Evolutionary conservation across 768 basidiomycete genomes (phyloP), one percentile per base, ranked within the genome.

Genomic region (Pleurotus salmoneostramineus): DNA sequence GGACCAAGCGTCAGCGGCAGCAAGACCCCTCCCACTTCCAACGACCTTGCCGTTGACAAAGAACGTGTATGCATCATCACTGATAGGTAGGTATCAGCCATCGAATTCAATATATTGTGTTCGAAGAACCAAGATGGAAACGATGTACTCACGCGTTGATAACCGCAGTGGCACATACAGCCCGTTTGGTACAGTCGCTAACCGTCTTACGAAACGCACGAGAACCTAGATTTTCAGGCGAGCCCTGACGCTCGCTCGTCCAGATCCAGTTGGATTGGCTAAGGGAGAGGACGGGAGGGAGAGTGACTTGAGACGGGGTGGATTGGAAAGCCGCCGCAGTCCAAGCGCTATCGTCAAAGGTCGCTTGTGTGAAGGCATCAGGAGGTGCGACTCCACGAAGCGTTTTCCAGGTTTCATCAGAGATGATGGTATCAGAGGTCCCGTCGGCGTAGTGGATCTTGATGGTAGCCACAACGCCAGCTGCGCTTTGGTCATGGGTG

Each of bases 1-100:
- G 31, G 69, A 71, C 55, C 69, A 73, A 6, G 61, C 59, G n/a
- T 71, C 62, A 0, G 72, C 64, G 10, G 49, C 27, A 27, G 21
- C 21, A 27, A 4, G 27, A 46, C 66, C 52, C 32, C 35, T 40
- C 1, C 65, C 66, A 0, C 60, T 56, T 10, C 70, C 72, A n/a
- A 72, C 61, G 48, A 56, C 2, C 6, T 55, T 55, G 3, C 56
- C 56, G 32, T 56, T 56, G 44, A 56, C 46, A n/a, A 46, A 56
- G n/a, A 56, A 36, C 10, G 56, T 56, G n/a, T 56, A 56, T 0
- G 10, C 27, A 27, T 56, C 46, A 31, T 56, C 56, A 21, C 56
- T 56, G 27, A 5, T 6, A 8, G 10, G 14, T 8, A 21, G 11
- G 31, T 21, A 4, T 33, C 11, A 34, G 8, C 37, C 6, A 43